Evolutionary conservation across 1,284 basidiomycete species (phyloP), one percentile per base, ranked within the genome.

Genomic region (Leccinum pachyderme): DNA sequence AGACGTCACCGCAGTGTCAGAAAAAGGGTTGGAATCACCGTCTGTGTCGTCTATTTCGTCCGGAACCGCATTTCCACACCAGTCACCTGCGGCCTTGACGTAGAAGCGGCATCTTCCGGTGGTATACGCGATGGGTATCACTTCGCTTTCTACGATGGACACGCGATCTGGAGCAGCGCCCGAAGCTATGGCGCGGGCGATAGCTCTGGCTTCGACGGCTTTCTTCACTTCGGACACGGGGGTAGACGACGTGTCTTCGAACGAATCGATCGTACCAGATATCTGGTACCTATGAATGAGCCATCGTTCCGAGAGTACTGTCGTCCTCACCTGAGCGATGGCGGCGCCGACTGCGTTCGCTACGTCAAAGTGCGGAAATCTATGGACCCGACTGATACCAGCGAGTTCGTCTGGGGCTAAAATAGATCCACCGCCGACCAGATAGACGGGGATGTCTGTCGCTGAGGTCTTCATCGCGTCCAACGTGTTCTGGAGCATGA

Each of bases 341-440:
- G 79, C 79, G 37, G 79, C 79, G 13, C 83, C 82, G 8, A 85
- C 81, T 2, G 83, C 83, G 51, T 85, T 85, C 7, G 83, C 83
- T 15, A 82, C 80, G 46, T 77, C 75, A 52, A 74, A 79, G 66
- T 76, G 78, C 0, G 77, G 78, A 31, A 82, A 79, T 12, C 77
- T 73, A 48, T 82, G 72, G 18, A 85, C 77, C 50, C 74, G 70
- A 57, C 72, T 77, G 3, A 82, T 77, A 11, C 83, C 83, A 12
- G 63, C 65, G 3, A 86, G 71, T 7, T 69, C 59, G 31, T 78
- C 74, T 1, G 81, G 80, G 25, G 77, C 73, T 29, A 82, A 71
- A 59, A 82, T 74, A 2, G 77, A 76, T 29, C 80, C 81, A 33
- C 81, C 82, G 45, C 81, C 82, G 46, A 82, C 81, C 8, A 83